Evolutionary conservation across 2,329 filamentous ascomycete species (phyloP).

Genomic region (Apiospora rasikravindrae): DNA sequence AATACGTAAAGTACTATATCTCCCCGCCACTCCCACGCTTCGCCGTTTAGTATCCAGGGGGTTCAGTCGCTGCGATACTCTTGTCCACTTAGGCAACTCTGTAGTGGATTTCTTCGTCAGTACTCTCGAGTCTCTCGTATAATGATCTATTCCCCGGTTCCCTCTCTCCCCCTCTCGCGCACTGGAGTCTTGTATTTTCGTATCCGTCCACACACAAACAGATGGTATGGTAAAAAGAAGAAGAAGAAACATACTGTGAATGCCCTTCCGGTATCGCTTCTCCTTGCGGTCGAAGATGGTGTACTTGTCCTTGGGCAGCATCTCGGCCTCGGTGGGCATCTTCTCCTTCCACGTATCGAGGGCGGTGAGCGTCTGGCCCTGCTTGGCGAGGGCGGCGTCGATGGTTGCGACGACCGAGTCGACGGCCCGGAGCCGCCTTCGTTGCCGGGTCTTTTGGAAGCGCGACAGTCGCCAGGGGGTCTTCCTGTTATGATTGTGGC

Average conservation of each 20-base stretch:
- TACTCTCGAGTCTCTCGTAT: not conserved
- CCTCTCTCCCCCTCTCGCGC: not conserved
- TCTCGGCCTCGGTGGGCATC: conserved; percentile 95
- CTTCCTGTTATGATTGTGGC: conserved; percentile 67
- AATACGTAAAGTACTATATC: not conserved
- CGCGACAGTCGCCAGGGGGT: conserved; percentile 93
- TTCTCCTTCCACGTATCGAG: conserved; percentile 91
- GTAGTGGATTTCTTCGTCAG: conserved; percentile 22
- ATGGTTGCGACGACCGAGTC: conserved; percentile 87
- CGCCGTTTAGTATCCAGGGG: conserved; percentile 82
- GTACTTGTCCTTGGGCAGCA: conserved; percentile 97
- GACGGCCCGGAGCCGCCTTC: conserved; percentile 81
- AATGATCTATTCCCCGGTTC: not conserved
- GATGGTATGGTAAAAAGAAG: not conserved
- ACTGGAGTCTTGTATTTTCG: not conserved
- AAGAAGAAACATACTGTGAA: conserved; percentile 77
- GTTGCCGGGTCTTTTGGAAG: conserved; percentile 88
- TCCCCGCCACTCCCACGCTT: not conserved
- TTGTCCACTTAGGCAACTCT: conserved; percentile 93
- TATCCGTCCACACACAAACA: conserved; percentile 9
- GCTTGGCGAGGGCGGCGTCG: conserved; percentile 75
- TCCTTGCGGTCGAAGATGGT: conserved; percentile 97
- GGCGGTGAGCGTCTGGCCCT: conserved; percentile 74
- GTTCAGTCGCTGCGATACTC: conserved; percentile 91
- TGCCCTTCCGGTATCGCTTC: conserved; percentile 93